A percentile compares a stretch with the other conserved stretches of the same genome.
Evolutionary conservation across 179 eudicot genomes (phyloP).

Genomic region (Carnegiea gigantea): DNA sequence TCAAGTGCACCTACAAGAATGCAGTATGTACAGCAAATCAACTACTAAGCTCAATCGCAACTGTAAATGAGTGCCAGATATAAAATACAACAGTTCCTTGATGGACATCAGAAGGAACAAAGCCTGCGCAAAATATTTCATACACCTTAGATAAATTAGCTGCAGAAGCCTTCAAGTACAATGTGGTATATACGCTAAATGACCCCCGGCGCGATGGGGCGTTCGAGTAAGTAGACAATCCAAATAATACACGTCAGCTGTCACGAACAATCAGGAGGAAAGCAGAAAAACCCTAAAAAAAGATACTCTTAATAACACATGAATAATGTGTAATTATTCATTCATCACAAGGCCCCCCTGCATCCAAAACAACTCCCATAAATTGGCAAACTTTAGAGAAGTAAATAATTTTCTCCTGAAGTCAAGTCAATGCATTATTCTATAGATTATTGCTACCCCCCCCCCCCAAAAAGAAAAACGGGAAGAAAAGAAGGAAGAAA

Average conservation of each 20-base stretch:
- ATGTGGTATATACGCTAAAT: background rate
- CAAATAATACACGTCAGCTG: background rate
- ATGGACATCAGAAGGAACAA: background rate
- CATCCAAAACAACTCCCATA: background rate
- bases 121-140: background rate
- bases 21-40: slow-evolving; percentile 8
- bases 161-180: background rate
- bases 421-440: no score
- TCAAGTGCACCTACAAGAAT: slow-evolving; percentile 73
- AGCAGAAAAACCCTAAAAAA: background rate
- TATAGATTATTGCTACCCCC: no score
- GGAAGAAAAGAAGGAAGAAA: no score
- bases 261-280: background rate
- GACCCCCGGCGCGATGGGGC: no score
- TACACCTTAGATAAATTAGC: background rate
- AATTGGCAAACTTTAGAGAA: background rate
- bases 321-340: background rate
- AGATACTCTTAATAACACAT: background rate
- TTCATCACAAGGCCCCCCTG: background rate
- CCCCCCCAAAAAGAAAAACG: no score
- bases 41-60: slow-evolving; percentile 1
- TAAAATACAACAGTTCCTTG: background rate
- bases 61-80: background rate
- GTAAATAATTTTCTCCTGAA: no score
- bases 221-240: background rate